Conservation (phyloP, 2,329 filamentous ascomycete genomes). For the Sporothrix pallida region DNA sequence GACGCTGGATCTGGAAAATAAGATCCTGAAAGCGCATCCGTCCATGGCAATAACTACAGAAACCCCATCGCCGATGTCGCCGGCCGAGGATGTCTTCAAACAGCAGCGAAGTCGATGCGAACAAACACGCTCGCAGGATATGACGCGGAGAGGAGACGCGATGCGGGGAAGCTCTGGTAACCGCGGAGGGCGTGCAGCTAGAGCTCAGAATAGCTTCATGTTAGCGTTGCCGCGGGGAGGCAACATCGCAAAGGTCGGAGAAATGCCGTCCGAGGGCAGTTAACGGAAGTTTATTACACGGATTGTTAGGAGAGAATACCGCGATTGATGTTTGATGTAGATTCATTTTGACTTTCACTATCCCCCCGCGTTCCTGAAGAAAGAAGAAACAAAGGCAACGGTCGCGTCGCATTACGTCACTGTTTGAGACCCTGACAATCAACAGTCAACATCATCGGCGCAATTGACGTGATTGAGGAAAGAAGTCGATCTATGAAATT, state of each 20-base stretch:
- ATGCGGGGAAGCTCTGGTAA: constrained; percentile 4
- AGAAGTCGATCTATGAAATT: too few relatives aligned
- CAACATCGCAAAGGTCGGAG: not conserved
- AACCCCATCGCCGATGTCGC: not conserved
- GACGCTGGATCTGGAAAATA: not conserved
- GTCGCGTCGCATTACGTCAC: too few relatives aligned
- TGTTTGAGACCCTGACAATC: too few relatives aligned
- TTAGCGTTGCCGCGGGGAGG: not conserved
- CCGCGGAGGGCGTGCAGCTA: not conserved
- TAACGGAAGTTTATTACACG: not conserved
- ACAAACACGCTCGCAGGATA: not conserved
- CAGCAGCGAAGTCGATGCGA: not conserved
- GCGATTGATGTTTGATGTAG: too few relatives aligned
- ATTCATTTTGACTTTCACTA: too few relatives aligned
- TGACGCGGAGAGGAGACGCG: not conserved
- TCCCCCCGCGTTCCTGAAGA: too few relatives aligned
- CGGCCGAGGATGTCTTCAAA: not conserved
- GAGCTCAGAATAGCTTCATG: not conserved
- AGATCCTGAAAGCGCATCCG: not conserved
- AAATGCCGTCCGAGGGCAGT: not conserved
- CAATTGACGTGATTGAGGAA: too few relatives aligned
- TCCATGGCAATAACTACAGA: not conserved
- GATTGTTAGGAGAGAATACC: too few relatives aligned
- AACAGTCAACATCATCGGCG: too few relatives aligned
- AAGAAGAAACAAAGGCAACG: too few relatives aligned